Evolutionary conservation across 768 basidiomycete genomes (phyloP), one percentile per base, ranked within the genome.

Genomic region (Rhizopogon vulgaris): DNA sequence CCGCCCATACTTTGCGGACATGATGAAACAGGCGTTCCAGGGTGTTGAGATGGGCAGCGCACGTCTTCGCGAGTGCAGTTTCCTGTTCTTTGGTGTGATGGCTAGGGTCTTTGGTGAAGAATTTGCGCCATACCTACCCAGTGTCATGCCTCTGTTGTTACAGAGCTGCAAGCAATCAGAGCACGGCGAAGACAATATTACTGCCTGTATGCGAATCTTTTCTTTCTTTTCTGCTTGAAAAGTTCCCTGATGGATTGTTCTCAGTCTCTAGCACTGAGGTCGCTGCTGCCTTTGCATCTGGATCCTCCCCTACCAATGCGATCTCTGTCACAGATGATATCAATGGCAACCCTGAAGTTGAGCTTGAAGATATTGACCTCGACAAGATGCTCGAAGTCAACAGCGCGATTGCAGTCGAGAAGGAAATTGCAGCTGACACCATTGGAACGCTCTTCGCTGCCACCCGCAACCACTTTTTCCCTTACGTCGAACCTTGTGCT

Each of bases 61-160:
- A 3, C 79, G 94, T 54, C 75, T 98, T 55, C 79, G 90, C 61
- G 96, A 99, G 68, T 96, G 94, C 71, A 90, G 87, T 63, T 98
- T 96, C 83, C 74, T 99, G 58, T 97, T 97, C 83, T 98, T 98
- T 62, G 92, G 94, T 51, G 93, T 95, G 56, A 94, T 99, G 89
- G 90, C 94, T n/a, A 81, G 88, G 43, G 93, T 99, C 15, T 99
- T 96, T 63, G 90, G 83, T 45, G 91, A 91, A 52, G 94, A 98
- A 61, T 98, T 98, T 60, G 85, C 92, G 2, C 77, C 78, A 2
- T 97, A 93, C 71, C 79, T 98, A 32, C 79, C 84, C 7, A 82
- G 78, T 54, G 91, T 97, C 54, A 82, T 99, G 28, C 93, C 94
- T 25, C 78, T 90, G 45, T 79, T 99, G 57, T 65, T 98, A 58